Conservation (phyloP, 2,329 filamentous ascomycete genomes). For the Dendryphion nanum region DNA sequence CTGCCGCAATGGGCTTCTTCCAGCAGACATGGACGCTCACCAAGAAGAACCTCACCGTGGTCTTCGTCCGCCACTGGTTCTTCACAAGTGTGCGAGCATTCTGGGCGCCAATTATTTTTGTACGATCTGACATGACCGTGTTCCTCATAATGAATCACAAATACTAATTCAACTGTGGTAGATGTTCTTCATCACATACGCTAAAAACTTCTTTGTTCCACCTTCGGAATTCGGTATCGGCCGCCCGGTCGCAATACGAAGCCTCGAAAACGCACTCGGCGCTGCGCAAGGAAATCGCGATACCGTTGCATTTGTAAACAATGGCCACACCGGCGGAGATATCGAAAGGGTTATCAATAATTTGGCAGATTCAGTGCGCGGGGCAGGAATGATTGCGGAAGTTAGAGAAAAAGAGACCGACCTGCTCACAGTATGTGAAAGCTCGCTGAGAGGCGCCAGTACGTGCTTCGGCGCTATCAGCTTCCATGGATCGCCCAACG, state of each 20-base stretch:
- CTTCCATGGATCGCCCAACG: conserved; percentile 71
- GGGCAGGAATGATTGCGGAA: conserved; percentile 56
- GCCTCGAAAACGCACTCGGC: conserved; percentile 62
- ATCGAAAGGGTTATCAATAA: conserved; percentile 69
- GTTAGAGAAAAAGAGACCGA: conserved; percentile 56
- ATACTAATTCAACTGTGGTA: conserved; percentile 17
- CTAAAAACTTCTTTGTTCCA: conserved; percentile 79
- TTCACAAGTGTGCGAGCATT: conserved; percentile 57
- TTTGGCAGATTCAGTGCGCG: conserved; percentile 58
- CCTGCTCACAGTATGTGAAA: conserved; percentile 61
- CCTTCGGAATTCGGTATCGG: conserved; percentile 75
- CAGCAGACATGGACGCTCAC: conserved; percentile 57
- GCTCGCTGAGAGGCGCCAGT: conserved; percentile 60
- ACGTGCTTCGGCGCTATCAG: conserved; percentile 71
- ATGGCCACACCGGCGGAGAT: conserved; percentile 63
- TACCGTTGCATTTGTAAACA: conserved; percentile 77
- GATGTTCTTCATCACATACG: conserved; percentile 59
- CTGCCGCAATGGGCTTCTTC: conserved; percentile 34
- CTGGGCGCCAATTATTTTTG: conserved; percentile 55
- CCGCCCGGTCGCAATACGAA: conserved; percentile 58
- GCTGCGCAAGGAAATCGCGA: conserved; percentile 59
- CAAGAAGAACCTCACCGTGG: conserved; percentile 57
- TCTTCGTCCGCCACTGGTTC: conserved; percentile 53
- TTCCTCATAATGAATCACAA: background rate
- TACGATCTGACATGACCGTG: conserved; percentile 12